Evolutionary conservation across 768 basidiomycete species (phyloP).

Genomic region (Pleurotus sapidus): DNA sequence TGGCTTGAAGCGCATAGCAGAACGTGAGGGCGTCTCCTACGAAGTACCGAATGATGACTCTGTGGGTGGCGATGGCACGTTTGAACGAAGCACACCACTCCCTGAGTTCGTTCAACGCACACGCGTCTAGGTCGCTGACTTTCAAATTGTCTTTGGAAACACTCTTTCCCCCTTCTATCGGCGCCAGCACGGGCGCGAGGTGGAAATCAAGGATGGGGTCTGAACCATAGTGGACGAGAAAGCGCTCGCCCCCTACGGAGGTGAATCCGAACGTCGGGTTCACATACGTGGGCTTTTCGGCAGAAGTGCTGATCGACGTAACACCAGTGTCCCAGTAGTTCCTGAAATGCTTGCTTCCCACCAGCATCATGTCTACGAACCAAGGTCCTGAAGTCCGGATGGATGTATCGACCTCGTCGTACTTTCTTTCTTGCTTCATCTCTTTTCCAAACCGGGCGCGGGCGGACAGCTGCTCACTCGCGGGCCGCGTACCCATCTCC

Average conservation of each 20-base stretch:
- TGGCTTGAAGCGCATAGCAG: conserved; percentile 30
- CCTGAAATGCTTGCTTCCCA: conserved; percentile 18
- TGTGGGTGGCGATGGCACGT: conserved; percentile 17
- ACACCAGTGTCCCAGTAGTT: conserved; percentile 43
- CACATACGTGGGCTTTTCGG: conserved; percentile 21
- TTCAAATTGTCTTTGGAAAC: conserved; percentile 8
- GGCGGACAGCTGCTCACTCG: conserved; percentile 17
- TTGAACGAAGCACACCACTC: conserved; percentile 29
- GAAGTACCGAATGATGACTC: conserved; percentile 34
- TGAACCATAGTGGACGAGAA: conserved; percentile 40
- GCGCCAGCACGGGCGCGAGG: conserved; percentile 27
- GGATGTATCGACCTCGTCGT: conserved; percentile 3
- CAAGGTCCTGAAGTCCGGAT: conserved; percentile 37
- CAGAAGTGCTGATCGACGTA: conserved; percentile 18
- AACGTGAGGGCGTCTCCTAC: conserved; percentile 37
- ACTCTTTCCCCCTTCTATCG: conserved; percentile 10
- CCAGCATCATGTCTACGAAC: conserved; percentile 9
- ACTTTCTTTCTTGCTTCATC: conserved; percentile 13
- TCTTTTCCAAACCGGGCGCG: conserved; percentile 17
- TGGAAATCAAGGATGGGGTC: conserved; percentile 42
- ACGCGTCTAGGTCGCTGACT: conserved; percentile 21
- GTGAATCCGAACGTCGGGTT: conserved; percentile 49
- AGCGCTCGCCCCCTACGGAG: conserved; percentile 28
- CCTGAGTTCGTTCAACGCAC: conserved; percentile 30
- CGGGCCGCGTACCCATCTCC: conserved; percentile 21